These are phyloP conservation scores for Mycosphaerella arachidis DNA, from an alignment of 2,329 filamentous ascomycete genomes.

Conservation along the genomic window DNA sequence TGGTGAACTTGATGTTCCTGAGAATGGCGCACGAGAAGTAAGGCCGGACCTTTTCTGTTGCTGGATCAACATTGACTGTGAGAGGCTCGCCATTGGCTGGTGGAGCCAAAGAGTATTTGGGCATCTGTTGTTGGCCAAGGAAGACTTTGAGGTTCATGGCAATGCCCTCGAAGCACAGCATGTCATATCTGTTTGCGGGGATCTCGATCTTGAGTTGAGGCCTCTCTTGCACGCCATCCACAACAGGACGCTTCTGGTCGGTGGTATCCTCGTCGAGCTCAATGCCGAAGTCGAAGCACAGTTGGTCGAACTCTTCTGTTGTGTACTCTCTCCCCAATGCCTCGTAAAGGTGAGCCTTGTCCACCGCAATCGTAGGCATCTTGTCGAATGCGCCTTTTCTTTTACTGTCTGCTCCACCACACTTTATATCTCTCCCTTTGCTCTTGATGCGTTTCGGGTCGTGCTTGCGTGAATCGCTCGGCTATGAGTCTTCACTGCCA, in stretches of 20 bases:
- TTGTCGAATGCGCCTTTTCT: conserved; percentile 32
- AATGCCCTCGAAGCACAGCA: conserved; percentile 97
- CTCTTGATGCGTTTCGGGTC: neutral
- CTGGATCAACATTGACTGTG: conserved; percentile 63
- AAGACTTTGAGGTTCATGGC: conserved; percentile 95
- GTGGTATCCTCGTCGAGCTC: conserved; percentile 96
- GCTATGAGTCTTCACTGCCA: neutral
- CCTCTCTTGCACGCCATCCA: conserved; percentile 76
- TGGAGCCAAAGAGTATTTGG: conserved; percentile 72
- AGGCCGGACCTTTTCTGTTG: conserved; percentile 75
- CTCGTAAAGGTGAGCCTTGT: conserved; percentile 94
- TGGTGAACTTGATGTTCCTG: conserved; percentile 84
- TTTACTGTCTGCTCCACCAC: neutral
- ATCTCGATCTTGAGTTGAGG: conserved; percentile 98
- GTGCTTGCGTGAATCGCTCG: neutral
- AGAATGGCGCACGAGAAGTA: conserved; percentile 87
- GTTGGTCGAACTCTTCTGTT: conserved; percentile 89
- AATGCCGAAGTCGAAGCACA: conserved; percentile 98
- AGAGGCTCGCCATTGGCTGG: conserved; percentile 70
- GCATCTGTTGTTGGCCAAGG: conserved; percentile 67
- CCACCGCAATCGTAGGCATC: conserved; percentile 95
- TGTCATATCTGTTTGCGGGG: conserved; percentile 83
- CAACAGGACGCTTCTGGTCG: conserved; percentile 65
- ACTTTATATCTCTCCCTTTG: neutral
- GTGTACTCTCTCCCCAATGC: conserved; percentile 88